A percentile compares a stretch with the other conserved stretches of the same genome.
These are phyloP conservation scores for Mycena rosella DNA, from an alignment of 768 basidiomycete genomes.

Conservation along the genomic window DNA sequence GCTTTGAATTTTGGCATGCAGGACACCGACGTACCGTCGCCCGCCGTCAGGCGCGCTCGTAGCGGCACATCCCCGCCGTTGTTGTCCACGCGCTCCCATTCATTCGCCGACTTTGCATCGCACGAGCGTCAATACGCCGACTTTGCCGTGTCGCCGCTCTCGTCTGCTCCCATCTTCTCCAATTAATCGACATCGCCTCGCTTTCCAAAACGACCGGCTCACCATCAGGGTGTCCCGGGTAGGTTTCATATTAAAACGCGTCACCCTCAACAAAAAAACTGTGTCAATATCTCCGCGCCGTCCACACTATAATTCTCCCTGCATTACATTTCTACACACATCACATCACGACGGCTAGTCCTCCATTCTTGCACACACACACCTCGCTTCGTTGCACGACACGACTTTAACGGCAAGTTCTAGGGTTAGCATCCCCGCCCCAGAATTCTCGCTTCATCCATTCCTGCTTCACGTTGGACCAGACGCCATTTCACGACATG, in stretches of 20 bases:
- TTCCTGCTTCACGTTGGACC: conserved; percentile 40
- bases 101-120: conserved; percentile 55
- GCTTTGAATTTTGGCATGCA: conserved; percentile 46
- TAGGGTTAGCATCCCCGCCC: conserved; percentile 1
- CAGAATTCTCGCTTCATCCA: conserved; percentile 34
- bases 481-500: conserved; percentile 31
- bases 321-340: conserved; percentile 39
- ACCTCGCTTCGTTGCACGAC: conserved; percentile 55
- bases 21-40: conserved; percentile 46
- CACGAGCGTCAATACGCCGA: conserved; percentile 52
- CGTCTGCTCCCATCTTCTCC: conserved; percentile 40
- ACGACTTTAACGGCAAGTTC: conserved; percentile 43
- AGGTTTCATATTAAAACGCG: conserved; percentile 17
- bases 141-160: conserved; percentile 58
- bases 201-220: conserved; percentile 13
- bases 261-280: conserved; percentile 25
- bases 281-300: conserved; percentile 33
- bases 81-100: conserved; percentile 57
- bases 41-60: conserved; percentile 45
- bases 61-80: conserved; percentile 47
- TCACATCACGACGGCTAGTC: conserved; percentile 42
- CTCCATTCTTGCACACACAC: conserved; percentile 45
- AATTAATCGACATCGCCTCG: conserved; percentile 21
- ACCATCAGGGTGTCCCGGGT: conserved; percentile 31
- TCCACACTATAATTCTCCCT: conserved; percentile 24